Conservation (phyloP, 768 basidiomycete species). For the Russula compacta region DNA sequence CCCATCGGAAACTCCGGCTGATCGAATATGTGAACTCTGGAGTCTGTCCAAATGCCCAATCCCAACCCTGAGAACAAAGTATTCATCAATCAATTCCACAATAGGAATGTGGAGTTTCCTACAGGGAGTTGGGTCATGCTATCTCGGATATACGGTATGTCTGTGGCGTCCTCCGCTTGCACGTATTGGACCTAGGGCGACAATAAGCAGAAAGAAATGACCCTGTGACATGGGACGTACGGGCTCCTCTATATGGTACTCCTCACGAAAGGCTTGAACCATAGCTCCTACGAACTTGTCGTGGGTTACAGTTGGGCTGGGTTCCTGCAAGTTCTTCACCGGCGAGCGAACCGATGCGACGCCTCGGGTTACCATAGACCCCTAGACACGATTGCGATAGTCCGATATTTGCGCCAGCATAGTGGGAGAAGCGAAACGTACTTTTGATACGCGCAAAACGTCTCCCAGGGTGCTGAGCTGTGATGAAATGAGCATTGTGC, state of each 20-base stretch:
- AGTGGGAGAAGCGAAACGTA: constrained; percentile 25
- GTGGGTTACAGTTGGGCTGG: constrained; percentile 46
- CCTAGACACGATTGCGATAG: constrained; percentile 34
- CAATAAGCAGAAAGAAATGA: background rate
- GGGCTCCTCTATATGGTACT: constrained; percentile 38
- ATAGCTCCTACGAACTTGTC: constrained; percentile 64
- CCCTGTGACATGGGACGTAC: constrained; percentile 18
- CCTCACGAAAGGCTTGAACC: constrained; percentile 51
- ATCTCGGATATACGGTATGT: constrained; percentile 50
- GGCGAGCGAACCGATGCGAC: constrained; percentile 90
- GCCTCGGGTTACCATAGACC: constrained; percentile 72
- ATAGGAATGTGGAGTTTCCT: constrained; percentile 19
- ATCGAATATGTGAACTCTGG: constrained; percentile 79
- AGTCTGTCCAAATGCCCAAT: constrained; percentile 89
- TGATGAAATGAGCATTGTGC: constrained; percentile 94
- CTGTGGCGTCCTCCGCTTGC: constrained; percentile 34
- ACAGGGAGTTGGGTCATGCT: constrained; percentile 73
- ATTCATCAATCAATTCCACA: background rate
- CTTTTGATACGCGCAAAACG: constrained; percentile 59
- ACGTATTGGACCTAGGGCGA: constrained; percentile 16
- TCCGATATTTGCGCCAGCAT: background rate
- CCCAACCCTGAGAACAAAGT: constrained; percentile 60
- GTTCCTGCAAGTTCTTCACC: constrained; percentile 71
- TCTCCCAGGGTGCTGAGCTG: constrained; percentile 62
- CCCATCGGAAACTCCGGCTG: constrained; percentile 31